phyloP scores from a whole-genome alignment of 495 filamentous ascomycete species.

The Glarea lozoyensis region DNA sequence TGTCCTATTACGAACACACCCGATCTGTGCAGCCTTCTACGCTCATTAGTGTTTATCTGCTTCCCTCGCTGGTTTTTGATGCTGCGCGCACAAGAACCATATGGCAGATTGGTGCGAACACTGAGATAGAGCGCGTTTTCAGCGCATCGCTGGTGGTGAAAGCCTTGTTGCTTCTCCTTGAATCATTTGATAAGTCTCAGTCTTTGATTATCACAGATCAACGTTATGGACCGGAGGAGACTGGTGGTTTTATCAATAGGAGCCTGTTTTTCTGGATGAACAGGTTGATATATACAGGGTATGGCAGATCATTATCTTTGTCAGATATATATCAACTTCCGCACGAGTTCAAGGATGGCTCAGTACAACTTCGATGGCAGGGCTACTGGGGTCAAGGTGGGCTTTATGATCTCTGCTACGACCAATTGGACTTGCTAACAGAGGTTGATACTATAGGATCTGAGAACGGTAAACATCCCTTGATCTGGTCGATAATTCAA shows the following conservation, averaged over 20 bases:
- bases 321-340: too few relatives aligned
- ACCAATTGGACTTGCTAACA: too few relatives aligned
- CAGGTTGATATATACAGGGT: slow-evolving; percentile 37
- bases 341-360: too few relatives aligned
- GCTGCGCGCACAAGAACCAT: slow-evolving; percentile 30
- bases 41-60: slow-evolving; percentile 50
- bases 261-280: slow-evolving; percentile 54
- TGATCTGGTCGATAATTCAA: neutral
- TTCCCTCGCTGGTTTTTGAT: slow-evolving; percentile 50
- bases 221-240: slow-evolving; percentile 35
- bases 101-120: slow-evolving; percentile 29
- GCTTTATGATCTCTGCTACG: too few relatives aligned
- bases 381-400: too few relatives aligned
- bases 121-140: slow-evolving; percentile 1
- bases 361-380: too few relatives aligned
- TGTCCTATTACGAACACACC: slow-evolving; percentile 33
- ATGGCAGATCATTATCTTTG: slow-evolving; percentile 24
- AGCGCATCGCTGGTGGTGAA: slow-evolving; percentile 1
- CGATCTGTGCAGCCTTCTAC: slow-evolving; percentile 39
- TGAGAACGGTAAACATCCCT: too few relatives aligned
- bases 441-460: too few relatives aligned
- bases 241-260: slow-evolving; percentile 41
- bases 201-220: slow-evolving; percentile 4
- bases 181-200: slow-evolving; percentile 9
- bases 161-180: slow-evolving; percentile 1